Evolutionary conservation across 2,329 filamentous ascomycete genomes (phyloP), one percentile per base, ranked within the genome.

Genomic region (Microthyrium microscopicum): DNA sequence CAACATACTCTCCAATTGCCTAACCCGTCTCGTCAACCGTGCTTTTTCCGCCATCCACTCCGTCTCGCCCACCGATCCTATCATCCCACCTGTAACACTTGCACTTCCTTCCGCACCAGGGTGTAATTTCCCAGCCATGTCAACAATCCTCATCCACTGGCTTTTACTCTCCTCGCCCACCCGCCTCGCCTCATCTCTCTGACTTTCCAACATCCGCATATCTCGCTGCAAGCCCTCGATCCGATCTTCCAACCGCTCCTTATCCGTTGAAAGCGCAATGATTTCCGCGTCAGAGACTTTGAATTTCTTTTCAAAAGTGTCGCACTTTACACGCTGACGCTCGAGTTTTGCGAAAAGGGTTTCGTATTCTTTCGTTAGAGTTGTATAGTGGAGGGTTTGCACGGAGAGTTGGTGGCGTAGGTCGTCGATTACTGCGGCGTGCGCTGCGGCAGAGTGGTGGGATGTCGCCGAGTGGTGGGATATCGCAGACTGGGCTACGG

Each of bases 361-460:
- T 34, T 66, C 57, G 42, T 70, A 64, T 45, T 70, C 66, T n/a
- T 55, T 53, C 42, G 68, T 64, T 5, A 70, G 50, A 1, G 61
- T 66, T 39, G 65, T 60, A 16, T 67, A 54, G 9, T 60, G 59
- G 13, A 68, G 50, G 4, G 65, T 62, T 41, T 68, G 67, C 36
- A 67, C 51, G 12, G 60, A 65, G 24, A 68, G 54, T 44, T 68
- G 62, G 42, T 67, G 64, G 41, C 68, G 66, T 5, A 70, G 52
- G 31, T 64, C 60, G 31, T 61, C 55, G 15, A 64, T 47, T 35
- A 62, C 58, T 12, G 49, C 48, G 13, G 46, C 41, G 24, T 57
- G 54, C 13, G 53, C 54, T 5, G 54, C 15, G 19, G n/a, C n/a
- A n/a, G n/a, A n/a, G n/a, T n/a, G n/a, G n/a, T n/a, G n/a, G n/a